A percentile compares a stretch with the other conserved stretches of the same genome.
Conservation (phyloP, 2,329 filamentous ascomycete species). For the Diaporthe longicolla region DNA sequence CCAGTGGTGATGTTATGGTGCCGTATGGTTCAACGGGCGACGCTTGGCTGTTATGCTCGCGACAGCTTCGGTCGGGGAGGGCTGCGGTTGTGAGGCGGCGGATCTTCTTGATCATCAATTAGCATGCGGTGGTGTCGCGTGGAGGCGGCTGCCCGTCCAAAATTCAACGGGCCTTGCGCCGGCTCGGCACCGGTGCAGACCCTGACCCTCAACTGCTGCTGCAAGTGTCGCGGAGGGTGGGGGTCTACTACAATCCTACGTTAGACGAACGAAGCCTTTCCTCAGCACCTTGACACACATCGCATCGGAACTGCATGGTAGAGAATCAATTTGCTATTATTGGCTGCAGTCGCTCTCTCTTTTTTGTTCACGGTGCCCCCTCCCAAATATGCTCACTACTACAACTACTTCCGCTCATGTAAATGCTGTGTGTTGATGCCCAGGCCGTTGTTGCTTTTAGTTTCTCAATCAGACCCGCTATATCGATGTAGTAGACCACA, state of each 20-base stretch:
- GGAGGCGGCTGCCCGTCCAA: constrained; percentile 23
- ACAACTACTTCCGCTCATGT: too few relatives aligned
- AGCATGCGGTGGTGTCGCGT: constrained; percentile 5
- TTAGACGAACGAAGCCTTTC: neutral
- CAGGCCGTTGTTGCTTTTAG: neutral
- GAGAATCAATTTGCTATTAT: neutral
- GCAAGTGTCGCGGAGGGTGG: neutral
- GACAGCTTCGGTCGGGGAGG: neutral
- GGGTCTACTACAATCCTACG: neutral
- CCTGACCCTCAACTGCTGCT: constrained; percentile 7
- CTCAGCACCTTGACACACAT: neutral
- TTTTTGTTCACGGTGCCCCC: neutral
- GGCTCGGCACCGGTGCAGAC: constrained; percentile 31
- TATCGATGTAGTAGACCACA: neutral
- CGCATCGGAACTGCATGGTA: neutral
- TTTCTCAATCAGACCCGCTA: neutral
- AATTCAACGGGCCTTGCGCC: constrained; percentile 27
- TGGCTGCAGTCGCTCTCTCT: neutral
- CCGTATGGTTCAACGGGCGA: neutral
- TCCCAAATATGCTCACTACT: neutral
- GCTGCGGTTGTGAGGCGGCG: neutral
- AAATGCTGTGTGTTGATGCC: neutral
- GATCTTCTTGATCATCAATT: neutral
- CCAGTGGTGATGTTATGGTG: neutral
- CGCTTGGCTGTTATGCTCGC: neutral